Conservation (phyloP, 352 stramenopile species). For the Paralagenidium karlingii region DNA sequence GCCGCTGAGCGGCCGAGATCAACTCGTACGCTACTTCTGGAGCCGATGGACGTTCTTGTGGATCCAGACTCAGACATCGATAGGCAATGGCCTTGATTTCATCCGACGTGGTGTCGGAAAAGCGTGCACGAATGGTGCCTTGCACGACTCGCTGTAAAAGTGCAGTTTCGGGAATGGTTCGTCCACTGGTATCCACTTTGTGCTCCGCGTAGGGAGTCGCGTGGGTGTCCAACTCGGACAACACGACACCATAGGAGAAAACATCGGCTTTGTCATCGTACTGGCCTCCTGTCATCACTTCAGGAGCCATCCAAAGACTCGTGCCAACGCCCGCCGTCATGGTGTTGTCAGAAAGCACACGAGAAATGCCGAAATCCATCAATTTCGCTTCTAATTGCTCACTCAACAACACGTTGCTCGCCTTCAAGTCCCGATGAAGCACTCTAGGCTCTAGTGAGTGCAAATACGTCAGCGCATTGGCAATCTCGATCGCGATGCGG, state of each 20-base stretch:
- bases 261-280: slow-evolving; percentile 22
- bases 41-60: slow-evolving; percentile 12
- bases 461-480: slow-evolving; percentile 12
- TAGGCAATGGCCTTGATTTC: too few species aligned
- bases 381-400: slow-evolving; percentile 32
- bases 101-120: too few species aligned
- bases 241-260: slow-evolving; percentile 19
- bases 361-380: slow-evolving; percentile 27
- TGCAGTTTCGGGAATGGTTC: too few species aligned
- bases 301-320: slow-evolving; percentile 27
- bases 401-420: slow-evolving; percentile 16
- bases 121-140: too few species aligned
- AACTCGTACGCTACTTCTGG: too few species aligned
- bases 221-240: slow-evolving; percentile 16
- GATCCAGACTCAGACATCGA: slow-evolving; percentile 11
- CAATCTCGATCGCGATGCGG: slow-evolving; percentile 12
- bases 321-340: slow-evolving; percentile 30
- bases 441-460: slow-evolving; percentile 7
- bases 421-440: slow-evolving; percentile 18
- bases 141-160: too few species aligned
- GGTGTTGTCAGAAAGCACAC: slow-evolving; percentile 17
- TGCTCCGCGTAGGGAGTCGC: slow-evolving; percentile 33
- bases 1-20: too few species aligned
- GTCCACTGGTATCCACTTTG: too few species aligned
- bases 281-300: slow-evolving; percentile 20